Base-by-base conservation (phyloP, 345 rosid genomes). In the Eucalyptus melliodora region DNA sequence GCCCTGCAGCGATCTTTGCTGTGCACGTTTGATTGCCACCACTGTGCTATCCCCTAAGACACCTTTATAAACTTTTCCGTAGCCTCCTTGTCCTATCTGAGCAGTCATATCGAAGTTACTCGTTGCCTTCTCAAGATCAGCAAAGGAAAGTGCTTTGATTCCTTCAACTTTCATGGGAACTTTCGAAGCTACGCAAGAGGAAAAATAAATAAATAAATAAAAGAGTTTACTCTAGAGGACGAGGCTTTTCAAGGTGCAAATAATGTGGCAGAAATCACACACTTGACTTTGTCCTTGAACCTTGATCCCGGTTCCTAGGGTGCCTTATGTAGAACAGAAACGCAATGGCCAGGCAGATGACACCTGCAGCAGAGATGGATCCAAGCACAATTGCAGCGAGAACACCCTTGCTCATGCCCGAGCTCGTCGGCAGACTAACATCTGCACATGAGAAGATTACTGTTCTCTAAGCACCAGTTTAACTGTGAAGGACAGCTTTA, bases 51-150 rank as follows among this genome's bases (percentile, higher is more conserved):
- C 95, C 26, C 92, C 93, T 81, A 98, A 90, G 44, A 91, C 91
- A 42, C 99, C 99, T 98, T 87, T 95, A 91, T 96, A 97, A 67
- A 98, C 99, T 90, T 93, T 98, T 86, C 99, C 99, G 44, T 97
- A 98, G n/a, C 99, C 99, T 65, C 99, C 99, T 94, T 94, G 96
- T 88, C 99, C 99, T 87, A 96, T 95, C 92, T 95, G 96, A 89
- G 93, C 67, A n/a, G 97, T 95, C 92, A 87, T 90, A 90, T 89
- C 87, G 65, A 98, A 98, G 92, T 91, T 92, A 89, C 94, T 90
- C 9, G 99, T 96, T 65, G 96, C 99, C 27, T 91, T 45, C 82
- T 97, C 94, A 90, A 97, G 90, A 86, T 97, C 99, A 30, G 91
- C 94, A 89, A 93, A 96, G 67, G 96, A 92, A 90, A 98, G 92